A percentile compares a stretch with the other conserved stretches of the same genome.
Evolutionary conservation across 768 basidiomycete genomes (phyloP).

Genomic region (Tylopilus subfusipes): DNA sequence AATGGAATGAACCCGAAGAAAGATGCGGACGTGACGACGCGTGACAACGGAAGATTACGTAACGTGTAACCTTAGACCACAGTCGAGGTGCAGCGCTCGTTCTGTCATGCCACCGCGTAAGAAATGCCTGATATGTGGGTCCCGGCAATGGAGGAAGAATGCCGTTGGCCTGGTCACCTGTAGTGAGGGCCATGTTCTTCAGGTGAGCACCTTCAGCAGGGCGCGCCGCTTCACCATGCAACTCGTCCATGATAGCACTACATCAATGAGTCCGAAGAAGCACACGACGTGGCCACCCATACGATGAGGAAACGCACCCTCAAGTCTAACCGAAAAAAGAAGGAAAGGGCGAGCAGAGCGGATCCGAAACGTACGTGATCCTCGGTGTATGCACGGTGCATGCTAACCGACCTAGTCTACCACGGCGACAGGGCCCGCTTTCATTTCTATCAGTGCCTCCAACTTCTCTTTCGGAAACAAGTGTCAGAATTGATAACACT

Average conservation of each 20-base stretch:
- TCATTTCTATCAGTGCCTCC: conserved; percentile 81
- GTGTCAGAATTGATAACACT: conserved; percentile 51
- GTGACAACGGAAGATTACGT: not conserved
- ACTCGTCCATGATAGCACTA: conserved; percentile 54
- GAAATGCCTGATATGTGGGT: conserved; percentile 76
- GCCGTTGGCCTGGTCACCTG: conserved; percentile 80
- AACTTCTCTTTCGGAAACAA: conserved; percentile 78
- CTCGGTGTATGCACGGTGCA: not conserved
- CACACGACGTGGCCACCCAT: conserved; percentile 61
- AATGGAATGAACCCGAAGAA: not conserved
- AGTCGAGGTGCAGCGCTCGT: not conserved
- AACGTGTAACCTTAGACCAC: too few species aligned
- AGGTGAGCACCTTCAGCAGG: conserved; percentile 47
- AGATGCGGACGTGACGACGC: not conserved
- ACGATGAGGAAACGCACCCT: conserved; percentile 61
- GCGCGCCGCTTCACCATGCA: not conserved
- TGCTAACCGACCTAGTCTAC: conserved; percentile 56
- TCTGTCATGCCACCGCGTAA: conserved; percentile 52
- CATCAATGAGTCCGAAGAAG: conserved; percentile 72
- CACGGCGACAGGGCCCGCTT: conserved; percentile 76
- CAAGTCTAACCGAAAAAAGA: conserved; percentile 55
- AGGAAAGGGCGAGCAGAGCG: conserved; percentile 45
- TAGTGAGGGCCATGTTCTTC: conserved; percentile 87
- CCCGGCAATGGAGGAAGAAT: conserved; percentile 85
- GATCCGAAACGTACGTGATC: conserved; percentile 55